Evolutionary conservation across 2,329 filamentous ascomycete genomes (phyloP), one percentile per base, ranked within the genome.

Genomic region (Colletotrichum sojae): DNA sequence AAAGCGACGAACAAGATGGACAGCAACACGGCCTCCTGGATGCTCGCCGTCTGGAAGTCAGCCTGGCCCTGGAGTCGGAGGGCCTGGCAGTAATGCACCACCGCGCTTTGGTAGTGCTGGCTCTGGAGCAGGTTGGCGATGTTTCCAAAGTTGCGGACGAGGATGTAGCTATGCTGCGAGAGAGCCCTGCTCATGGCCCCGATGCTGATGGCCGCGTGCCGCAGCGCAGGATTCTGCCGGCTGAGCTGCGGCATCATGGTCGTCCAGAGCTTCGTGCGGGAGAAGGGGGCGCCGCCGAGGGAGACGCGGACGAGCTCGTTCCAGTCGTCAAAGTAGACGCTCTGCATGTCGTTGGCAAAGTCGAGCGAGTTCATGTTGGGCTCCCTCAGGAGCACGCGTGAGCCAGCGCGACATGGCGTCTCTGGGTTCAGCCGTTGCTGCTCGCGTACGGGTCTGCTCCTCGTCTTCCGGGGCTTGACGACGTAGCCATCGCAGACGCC

Each of bases 1-100:
- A 83, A 83, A 63, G 81, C 82, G 46, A 83, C 79, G 48, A 83
- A 83, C 0, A 83, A 68, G 4, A 83, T 73, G 0, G 81, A 83
- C 1, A 81, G 76, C 6, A 83, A 66, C 60, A 83, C 71, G 0
- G 81, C 81, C 2, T 81, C 82, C 12, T 80, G 75, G 5, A 83
- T 69, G 2, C 78, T 78, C n/a, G 80, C 78, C 6, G 74, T 77
- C 2, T 76, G 78, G 2, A 81, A 79, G 40, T 72, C 76, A 1
- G 80, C 80, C 45, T 78, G 77, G 9, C 80, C 75, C 45, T 83
- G 81, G 9, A 82, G 71, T 3, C 80, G 79, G n/a, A 83, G 72
- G 6, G 81, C 81, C 59, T 82, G 76, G 67, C 81, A 83, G 43
- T 83, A 83, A 65, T 81, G 81, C 15, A 77, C 73, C 39, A 83